Percentiles rank a stretch among this genome's conserved stretches.
phyloP scores from a whole-genome alignment of 495 filamentous ascomycete genomes.

The Penicillium cosmopolitanum region DNA sequence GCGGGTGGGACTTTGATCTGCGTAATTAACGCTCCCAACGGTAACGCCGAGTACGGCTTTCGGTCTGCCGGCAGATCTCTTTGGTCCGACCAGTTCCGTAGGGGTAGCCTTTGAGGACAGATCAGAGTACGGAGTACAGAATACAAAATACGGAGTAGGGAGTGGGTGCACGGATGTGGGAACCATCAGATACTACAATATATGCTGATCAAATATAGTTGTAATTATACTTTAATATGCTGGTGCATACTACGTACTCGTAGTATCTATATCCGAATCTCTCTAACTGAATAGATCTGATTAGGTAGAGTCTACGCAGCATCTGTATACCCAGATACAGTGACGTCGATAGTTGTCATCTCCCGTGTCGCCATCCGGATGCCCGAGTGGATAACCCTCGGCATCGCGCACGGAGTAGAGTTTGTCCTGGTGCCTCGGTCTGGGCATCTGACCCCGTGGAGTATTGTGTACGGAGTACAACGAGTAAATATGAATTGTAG shows the following conservation, averaged over 20 bases:
- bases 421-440: conserved; percentile 7
- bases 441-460: conserved; percentile 5
- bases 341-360: conserved; percentile 45
- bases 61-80: conserved; percentile 7
- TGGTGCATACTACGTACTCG: too few relatives aligned
- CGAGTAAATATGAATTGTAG: background rate
- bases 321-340: conserved; percentile 8
- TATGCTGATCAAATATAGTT: background rate
- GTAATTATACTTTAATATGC: background rate
- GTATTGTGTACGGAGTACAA: background rate
- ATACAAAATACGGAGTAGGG: too few relatives aligned
- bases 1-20: conserved; percentile 1
- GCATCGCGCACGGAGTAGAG: conserved; percentile 15
- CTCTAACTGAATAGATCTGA: background rate
- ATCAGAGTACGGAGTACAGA: too few relatives aligned
- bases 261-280: background rate
- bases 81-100: conserved; percentile 5
- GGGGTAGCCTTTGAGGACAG: background rate
- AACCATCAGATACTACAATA: background rate
- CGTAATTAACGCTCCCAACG: conserved; percentile 8
- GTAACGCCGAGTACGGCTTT: conserved; percentile 9
- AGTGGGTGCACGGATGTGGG: background rate
- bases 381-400: conserved; percentile 22
- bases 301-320: background rate
- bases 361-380: conserved; percentile 28